These are phyloP conservation scores for Rhodotorula sp. DNA, from an alignment of 1,284 basidiomycete species.

Conservation along the genomic window DNA sequence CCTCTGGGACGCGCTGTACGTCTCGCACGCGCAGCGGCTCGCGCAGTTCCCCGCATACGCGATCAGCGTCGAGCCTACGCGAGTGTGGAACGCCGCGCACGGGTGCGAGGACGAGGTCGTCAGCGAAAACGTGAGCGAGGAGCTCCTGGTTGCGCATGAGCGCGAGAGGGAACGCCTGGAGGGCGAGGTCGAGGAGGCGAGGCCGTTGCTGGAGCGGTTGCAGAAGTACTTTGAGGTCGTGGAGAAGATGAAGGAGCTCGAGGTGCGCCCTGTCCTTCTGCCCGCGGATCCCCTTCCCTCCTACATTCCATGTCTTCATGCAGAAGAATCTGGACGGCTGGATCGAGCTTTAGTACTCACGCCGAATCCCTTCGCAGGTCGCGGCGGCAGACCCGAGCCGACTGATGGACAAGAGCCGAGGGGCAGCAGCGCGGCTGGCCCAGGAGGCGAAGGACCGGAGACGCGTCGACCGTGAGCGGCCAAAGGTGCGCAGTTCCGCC, in stretches of 20 bases:
- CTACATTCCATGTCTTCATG: too few species aligned
- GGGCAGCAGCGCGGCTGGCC: slow-evolving; percentile 62
- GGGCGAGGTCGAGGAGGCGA: slow-evolving; percentile 75
- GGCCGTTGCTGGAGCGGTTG: slow-evolving; percentile 72
- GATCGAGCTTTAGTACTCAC: too few species aligned
- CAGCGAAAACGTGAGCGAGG: slow-evolving; percentile 85
- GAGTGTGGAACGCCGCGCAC: slow-evolving; percentile 25
- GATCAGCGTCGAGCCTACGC: slow-evolving; percentile 29
- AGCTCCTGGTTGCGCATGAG: slow-evolving; percentile 83
- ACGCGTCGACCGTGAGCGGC: slow-evolving; percentile 90
- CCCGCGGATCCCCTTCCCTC: not conserved
- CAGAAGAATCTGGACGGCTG: too few species aligned
- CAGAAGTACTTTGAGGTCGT: slow-evolving; percentile 90
- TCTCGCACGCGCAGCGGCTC: slow-evolving; percentile 75
- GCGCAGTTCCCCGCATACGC: slow-evolving; percentile 29
- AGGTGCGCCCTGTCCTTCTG: slow-evolving; percentile 49
- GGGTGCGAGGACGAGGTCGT: slow-evolving; percentile 32
- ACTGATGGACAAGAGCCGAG: slow-evolving; percentile 70
- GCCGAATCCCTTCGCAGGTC: slow-evolving; percentile 50
- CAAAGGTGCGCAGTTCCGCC: slow-evolving; percentile 63
- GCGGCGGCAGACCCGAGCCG: slow-evolving; percentile 76
- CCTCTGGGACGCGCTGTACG: slow-evolving; percentile 84
- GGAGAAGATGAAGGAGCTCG: slow-evolving; percentile 83
- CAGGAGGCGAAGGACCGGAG: slow-evolving; percentile 98
- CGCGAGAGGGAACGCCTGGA: slow-evolving; percentile 78